A percentile compares a stretch with the other conserved stretches of the same genome.
These are phyloP conservation scores for Tothia fuscella DNA, from an alignment of 2,329 filamentous ascomycete genomes.

Conservation along the genomic window DNA sequence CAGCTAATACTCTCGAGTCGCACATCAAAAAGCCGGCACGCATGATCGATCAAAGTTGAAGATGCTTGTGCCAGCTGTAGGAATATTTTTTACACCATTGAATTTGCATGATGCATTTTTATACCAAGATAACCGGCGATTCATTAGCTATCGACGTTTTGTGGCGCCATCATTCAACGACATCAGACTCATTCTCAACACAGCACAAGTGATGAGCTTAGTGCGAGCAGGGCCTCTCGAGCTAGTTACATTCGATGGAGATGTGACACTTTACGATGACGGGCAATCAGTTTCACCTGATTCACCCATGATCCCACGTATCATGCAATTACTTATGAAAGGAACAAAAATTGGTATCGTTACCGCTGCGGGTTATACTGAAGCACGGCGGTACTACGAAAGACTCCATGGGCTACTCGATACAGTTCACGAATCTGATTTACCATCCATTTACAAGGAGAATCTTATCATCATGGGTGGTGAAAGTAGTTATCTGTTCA, in stretches of 20 bases:
- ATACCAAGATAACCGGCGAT: slow-evolving; percentile 74
- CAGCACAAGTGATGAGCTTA: slow-evolving; percentile 88
- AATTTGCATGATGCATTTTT: slow-evolving; percentile 82
- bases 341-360: slow-evolving; percentile 87
- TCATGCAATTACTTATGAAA: slow-evolving; percentile 58
- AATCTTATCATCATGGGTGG: slow-evolving; percentile 88
- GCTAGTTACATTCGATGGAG: slow-evolving; percentile 91
- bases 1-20: slow-evolving; percentile 37
- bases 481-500: slow-evolving; percentile 91
- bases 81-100: slow-evolving; percentile 85
- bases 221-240: slow-evolving; percentile 60
- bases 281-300: slow-evolving; percentile 64
- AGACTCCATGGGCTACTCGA: slow-evolving; percentile 80
- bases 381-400: slow-evolving; percentile 73
- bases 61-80: slow-evolving; percentile 79
- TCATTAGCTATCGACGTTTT: slow-evolving; percentile 83
- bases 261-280: slow-evolving; percentile 83
- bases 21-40: slow-evolving; percentile 53
- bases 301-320: slow-evolving; percentile 63
- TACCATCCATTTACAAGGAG: slow-evolving; percentile 57
- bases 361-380: slow-evolving; percentile 89
- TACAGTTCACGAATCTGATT: slow-evolving; percentile 52
- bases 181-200: slow-evolving; percentile 83
- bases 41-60: slow-evolving; percentile 77
- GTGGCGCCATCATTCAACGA: slow-evolving; percentile 97